Percentiles rank a stretch among this genome's conserved stretches.
Evolutionary conservation across 495 filamentous ascomycete species (phyloP).

Genomic region (Polyplosphaeria fusca): DNA sequence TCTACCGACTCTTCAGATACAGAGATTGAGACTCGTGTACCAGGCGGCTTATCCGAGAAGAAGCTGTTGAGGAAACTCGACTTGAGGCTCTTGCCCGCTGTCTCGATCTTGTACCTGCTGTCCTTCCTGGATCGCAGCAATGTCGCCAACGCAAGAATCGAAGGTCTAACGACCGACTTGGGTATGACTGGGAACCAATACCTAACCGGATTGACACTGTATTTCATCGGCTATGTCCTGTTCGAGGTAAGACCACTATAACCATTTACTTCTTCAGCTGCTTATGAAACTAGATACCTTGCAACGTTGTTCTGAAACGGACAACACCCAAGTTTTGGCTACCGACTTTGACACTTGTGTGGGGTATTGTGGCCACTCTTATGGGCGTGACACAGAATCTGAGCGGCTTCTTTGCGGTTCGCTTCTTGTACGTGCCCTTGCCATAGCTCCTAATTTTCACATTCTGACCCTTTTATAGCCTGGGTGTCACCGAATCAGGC

Average conservation of each 20-base stretch:
- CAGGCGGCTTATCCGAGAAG: constrained; percentile 52
- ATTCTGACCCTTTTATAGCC: neutral
- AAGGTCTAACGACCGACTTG: constrained; percentile 62
- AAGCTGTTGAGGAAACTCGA: constrained; percentile 65
- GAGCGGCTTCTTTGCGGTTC: constrained; percentile 59
- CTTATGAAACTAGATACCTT: constrained; percentile 12
- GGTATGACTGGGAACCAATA: constrained; percentile 71
- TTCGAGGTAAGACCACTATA: constrained; percentile 46
- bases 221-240: constrained; percentile 74
- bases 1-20: neutral
- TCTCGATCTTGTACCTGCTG: constrained; percentile 67
- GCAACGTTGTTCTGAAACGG: constrained; percentile 59
- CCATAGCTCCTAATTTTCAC: too few relatives aligned
- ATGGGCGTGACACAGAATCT: constrained; percentile 66
- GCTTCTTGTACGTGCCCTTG: constrained; percentile 54
- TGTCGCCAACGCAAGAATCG: constrained; percentile 55
- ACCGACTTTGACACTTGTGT: constrained; percentile 50
- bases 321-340: constrained; percentile 65
- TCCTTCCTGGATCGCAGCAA: constrained; percentile 76
- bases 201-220: constrained; percentile 66
- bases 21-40: constrained; percentile 7
- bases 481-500: constrained; percentile 49
- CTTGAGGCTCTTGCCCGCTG: constrained; percentile 58
- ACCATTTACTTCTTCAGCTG: neutral
- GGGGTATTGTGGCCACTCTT: constrained; percentile 69